Percentiles rank a stretch among this genome's conserved stretches.
Conservation (phyloP, 2,329 filamentous ascomycete species). For the Colletotrichum sp. region DNA sequence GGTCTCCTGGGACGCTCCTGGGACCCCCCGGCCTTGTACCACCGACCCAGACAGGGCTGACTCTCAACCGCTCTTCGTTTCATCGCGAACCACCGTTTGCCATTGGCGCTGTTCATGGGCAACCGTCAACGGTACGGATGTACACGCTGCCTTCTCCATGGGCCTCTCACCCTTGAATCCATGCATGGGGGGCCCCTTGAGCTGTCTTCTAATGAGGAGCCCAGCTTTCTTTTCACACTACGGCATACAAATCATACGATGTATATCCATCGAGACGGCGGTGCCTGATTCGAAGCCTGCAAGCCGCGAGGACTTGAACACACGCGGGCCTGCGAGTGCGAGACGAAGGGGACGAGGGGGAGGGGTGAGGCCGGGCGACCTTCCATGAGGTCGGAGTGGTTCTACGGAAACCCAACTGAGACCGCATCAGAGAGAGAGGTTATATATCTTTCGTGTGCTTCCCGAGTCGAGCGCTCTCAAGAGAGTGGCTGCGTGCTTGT, state of each 20-base stretch:
- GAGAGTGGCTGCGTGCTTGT: background rate
- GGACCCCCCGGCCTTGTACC: background rate
- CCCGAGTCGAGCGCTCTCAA: background rate
- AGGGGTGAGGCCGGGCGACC: background rate
- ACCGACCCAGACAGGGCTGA: constrained; percentile 6
- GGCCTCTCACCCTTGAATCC: background rate
- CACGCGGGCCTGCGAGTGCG: background rate
- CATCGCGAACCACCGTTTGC: background rate
- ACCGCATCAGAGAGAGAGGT: background rate
- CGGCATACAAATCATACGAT: constrained; percentile 17
- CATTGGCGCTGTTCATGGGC: background rate
- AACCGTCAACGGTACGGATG: background rate
- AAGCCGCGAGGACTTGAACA: background rate
- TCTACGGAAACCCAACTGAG: background rate
- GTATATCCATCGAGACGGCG: constrained; percentile 5
- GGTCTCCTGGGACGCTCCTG: background rate
- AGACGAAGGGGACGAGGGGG: background rate
- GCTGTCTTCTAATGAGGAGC: constrained; percentile 1
- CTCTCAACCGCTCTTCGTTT: background rate
- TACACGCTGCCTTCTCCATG: background rate
- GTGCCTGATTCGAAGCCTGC: background rate
- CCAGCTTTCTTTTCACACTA: constrained; percentile 12
- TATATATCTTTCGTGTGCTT: constrained; percentile 12
- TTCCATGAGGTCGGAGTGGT: background rate
- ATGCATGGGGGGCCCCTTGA: constrained; percentile 2